phyloP scores from a whole-genome alignment of 2,329 filamentous ascomycete genomes.

The Teratosphaeria destructans region DNA sequence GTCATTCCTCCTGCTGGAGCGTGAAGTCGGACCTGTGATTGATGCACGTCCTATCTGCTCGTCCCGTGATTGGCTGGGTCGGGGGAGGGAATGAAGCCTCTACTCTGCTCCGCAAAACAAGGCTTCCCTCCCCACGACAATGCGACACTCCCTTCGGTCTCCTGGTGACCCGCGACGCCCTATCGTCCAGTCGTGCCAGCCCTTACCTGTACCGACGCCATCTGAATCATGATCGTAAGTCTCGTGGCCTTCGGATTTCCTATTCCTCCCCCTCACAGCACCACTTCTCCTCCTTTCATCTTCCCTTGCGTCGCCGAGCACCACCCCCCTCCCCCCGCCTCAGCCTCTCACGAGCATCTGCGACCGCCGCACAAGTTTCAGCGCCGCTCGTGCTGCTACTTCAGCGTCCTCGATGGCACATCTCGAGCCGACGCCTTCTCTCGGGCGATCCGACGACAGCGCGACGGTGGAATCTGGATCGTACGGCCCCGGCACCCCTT shows the following conservation, averaged over 20 bases:
- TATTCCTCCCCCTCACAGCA: background rate
- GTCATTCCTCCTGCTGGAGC: background rate
- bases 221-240: background rate
- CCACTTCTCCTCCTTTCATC: background rate
- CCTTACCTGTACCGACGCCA: background rate
- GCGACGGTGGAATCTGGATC: slow-evolving; percentile 7
- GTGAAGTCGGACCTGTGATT: background rate
- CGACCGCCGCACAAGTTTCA: background rate
- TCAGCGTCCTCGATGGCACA: background rate
- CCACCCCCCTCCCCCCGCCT: background rate
- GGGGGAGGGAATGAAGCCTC: background rate
- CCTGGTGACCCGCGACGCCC: background rate
- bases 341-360: background rate
- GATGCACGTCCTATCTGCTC: background rate
- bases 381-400: background rate
- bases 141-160: background rate
- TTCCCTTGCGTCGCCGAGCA: background rate
- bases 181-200: too few species aligned
- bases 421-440: slow-evolving; percentile 7
- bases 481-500: slow-evolving; percentile 6
- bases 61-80: background rate
- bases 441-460: slow-evolving; percentile 10
- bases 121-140: background rate
- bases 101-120: background rate
- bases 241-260: background rate